A percentile compares a stretch with the other conserved stretches of the same genome.
Evolutionary conservation across 768 basidiomycete species (phyloP).

Genomic region (Suillus occidentalis): DNA sequence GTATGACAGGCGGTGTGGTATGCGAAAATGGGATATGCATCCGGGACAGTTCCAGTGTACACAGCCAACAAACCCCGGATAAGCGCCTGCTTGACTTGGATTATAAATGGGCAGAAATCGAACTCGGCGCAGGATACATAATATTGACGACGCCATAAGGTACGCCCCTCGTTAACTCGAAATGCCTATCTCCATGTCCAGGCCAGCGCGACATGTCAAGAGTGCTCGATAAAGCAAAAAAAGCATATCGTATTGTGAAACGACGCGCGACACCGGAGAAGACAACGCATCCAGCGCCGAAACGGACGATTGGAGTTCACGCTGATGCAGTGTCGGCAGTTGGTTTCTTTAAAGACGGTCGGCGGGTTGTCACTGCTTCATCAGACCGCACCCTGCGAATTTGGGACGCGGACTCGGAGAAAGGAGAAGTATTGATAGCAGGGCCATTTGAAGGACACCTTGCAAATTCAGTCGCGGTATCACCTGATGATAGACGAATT

Average conservation of each 20-base stretch:
- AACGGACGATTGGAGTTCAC: not conserved
- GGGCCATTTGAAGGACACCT: constrained; percentile 16
- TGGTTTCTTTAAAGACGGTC: constrained; percentile 30
- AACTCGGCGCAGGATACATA: too few relatives aligned
- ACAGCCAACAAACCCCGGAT: too few relatives aligned
- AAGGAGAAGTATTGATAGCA: constrained; percentile 13
- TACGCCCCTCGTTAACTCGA: not conserved
- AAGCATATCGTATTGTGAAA: not conserved
- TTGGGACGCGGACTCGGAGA: constrained; percentile 29
- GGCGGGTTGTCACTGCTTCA: constrained; percentile 23
- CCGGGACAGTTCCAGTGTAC: too few relatives aligned
- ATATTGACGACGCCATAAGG: too few relatives aligned
- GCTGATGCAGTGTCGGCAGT: not conserved
- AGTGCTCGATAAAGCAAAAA: not conserved
- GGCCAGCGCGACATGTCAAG: not conserved
- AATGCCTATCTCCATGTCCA: not conserved
- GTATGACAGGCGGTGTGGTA: too few relatives aligned
- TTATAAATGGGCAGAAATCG: too few relatives aligned
- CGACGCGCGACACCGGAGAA: not conserved
- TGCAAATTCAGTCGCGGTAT: constrained; percentile 23
- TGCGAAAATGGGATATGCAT: too few relatives aligned
- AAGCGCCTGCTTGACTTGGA: too few relatives aligned
- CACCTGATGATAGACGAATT: constrained; percentile 23
- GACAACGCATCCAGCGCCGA: not conserved
- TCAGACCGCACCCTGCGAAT: constrained; percentile 24